Base-by-base conservation (phyloP, 352 stramenopile genomes). In the Globisporangium yorkense region DNA sequence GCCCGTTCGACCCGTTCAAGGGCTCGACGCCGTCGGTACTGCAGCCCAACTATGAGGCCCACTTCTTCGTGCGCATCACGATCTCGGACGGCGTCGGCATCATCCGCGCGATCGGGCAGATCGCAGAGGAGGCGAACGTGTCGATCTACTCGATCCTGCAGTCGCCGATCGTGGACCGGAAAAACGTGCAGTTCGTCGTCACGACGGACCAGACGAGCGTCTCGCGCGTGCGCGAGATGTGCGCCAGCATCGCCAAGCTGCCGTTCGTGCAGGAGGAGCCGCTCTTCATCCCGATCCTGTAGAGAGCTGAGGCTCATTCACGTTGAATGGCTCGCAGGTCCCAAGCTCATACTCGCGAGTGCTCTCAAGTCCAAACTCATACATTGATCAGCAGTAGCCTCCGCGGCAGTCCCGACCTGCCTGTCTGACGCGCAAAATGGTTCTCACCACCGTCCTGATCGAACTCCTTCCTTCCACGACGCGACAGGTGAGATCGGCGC, bases 71-170 rank as follows among this genome's bases (percentile, higher is more conserved):
- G 57, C 90, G 96, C 55, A 96, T 98, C 57, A 94, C 85, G 44
- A 98, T 98, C 67, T 74, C 76, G 29, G 95, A 98, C 69, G 77
- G 80, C 48, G 74, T 98, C 46, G 96, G 96, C 41, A 97, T 99
- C 66, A 98, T 98, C 57, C 80, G 92, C 60, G 77, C 92, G 59
- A 94, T 98, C 39, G 96, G 96, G 39, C 88, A 98, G 64, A 70
- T 98, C 60, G 97, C 94, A 43, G 96, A 98, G 72, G 80, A 97
- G 59, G 82, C 95, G 66, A 87, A 89, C 52, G 94, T 99, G 43
- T 98, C 90, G 35, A 98, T 99, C 72, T 96, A 98, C 81, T 97
- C 94, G 54, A 98, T 99, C 67, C 74, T 99, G 48, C 95, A 98
- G 70, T 96, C 97, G 64, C 95, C 94, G 8, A 97, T 97, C 52